These are phyloP conservation scores for Raddia distichophylla DNA, from an alignment of 176 grass and related monocot species.

Conservation along the genomic window DNA sequence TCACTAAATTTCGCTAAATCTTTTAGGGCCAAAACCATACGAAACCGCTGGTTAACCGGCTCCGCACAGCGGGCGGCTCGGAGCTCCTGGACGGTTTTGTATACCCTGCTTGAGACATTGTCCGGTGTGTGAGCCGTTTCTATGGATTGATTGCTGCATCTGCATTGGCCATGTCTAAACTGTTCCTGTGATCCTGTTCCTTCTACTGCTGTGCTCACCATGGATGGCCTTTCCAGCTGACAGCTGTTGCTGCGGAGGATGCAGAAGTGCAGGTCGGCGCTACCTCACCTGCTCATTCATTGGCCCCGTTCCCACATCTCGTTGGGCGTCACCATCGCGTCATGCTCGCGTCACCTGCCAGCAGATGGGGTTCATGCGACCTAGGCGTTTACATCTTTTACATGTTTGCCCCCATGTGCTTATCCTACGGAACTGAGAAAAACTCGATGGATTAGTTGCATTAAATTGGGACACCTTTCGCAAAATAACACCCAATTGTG, in stretches of 20 bases:
- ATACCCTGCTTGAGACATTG: neutral
- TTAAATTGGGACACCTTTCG: no score
- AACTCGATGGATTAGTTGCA: no score
- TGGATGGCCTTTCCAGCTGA: slow-evolving; percentile 12
- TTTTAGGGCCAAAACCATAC: no score
- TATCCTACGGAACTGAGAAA: no score
- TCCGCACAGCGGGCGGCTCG: no score
- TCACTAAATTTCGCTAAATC: no score
- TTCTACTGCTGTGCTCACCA: slow-evolving; percentile 22
- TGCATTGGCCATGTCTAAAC: neutral
- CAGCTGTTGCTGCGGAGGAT: slow-evolving; percentile 14
- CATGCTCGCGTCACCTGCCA: slow-evolving; percentile 20
- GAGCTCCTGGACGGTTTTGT: no score
- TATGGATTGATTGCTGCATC: slow-evolving; percentile 9
- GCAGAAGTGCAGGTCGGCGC: neutral
- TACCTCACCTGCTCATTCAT: neutral
- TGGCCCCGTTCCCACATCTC: neutral
- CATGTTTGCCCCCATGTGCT: no score
- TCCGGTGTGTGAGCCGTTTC: slow-evolving; percentile 18
- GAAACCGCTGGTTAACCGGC: no score
- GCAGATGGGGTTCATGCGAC: neutral
- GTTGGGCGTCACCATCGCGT: slow-evolving; percentile 4
- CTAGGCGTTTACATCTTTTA: no score
- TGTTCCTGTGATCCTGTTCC: neutral
- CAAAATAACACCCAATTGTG: no score